A percentile compares a stretch with the other conserved stretches of the same genome.
phyloP scores from a whole-genome alignment of 306 rosid genomes.

The Begonia peltatifolia region DNA sequence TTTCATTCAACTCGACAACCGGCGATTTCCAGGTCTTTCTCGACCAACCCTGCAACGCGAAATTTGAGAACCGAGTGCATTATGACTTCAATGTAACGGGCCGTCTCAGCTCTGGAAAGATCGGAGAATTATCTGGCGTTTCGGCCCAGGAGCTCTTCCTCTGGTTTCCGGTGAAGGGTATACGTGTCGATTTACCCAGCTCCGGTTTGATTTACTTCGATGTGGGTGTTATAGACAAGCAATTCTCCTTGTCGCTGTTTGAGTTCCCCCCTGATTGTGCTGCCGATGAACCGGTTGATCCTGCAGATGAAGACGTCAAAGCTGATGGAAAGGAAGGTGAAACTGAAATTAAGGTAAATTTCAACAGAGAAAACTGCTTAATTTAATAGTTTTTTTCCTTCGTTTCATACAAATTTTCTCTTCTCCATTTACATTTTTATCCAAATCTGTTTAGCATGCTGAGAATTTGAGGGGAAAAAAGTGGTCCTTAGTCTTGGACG shows the following conservation, averaged over 20 bases:
- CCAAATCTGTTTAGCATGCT: no score
- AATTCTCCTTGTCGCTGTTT: conserved; percentile 65
- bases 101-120: conserved; percentile 32
- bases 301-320: background rate
- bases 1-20: conserved; percentile 20
- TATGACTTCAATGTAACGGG: conserved; percentile 65
- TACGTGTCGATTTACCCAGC: conserved; percentile 57
- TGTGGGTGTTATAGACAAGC: conserved; percentile 87
- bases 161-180: conserved; percentile 81
- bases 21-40: conserved; percentile 46
- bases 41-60: conserved; percentile 61
- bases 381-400: no score
- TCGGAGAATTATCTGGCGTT: conserved; percentile 55
- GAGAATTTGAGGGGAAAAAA: no score
- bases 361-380: background rate
- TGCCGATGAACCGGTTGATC: conserved; percentile 25
- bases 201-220: conserved; percentile 73
- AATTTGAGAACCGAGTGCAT: conserved; percentile 75
- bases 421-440: no score
- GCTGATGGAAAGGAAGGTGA: background rate
- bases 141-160: conserved; percentile 78
- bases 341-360: conserved; percentile 8
- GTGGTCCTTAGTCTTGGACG: no score
- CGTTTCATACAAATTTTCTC: no score
- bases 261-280: conserved; percentile 63